Evolutionary conservation across 495 filamentous ascomycete species (phyloP).

Genomic region (Jackrogersella minutella): DNA sequence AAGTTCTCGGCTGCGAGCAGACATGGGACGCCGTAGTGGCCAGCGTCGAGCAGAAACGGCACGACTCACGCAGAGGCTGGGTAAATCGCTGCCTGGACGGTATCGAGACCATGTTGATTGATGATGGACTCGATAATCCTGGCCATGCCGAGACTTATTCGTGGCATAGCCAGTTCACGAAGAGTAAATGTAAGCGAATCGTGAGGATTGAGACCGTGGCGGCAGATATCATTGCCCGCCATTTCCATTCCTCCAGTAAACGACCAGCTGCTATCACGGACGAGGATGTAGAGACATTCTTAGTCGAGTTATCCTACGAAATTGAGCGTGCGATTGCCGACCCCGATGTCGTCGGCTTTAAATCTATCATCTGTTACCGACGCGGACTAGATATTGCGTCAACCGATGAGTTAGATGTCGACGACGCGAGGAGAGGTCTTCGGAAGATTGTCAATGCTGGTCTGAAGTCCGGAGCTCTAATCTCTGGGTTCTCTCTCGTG

Average conservation of each 20-base stretch:
- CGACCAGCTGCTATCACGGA: slow-evolving; percentile 11
- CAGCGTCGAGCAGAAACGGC: slow-evolving; percentile 62
- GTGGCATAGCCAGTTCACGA: slow-evolving; percentile 77
- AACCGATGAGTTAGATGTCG: slow-evolving; percentile 31
- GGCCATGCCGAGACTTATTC: slow-evolving; percentile 65
- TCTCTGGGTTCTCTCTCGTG: slow-evolving; percentile 36
- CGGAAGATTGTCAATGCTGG: slow-evolving; percentile 40
- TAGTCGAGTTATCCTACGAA: slow-evolving; percentile 53
- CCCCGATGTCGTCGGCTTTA: slow-evolving; percentile 80
- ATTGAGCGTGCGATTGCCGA: slow-evolving; percentile 66
- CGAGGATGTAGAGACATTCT: slow-evolving; percentile 47
- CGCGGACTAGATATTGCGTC: slow-evolving; percentile 69
- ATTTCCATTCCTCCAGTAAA: slow-evolving; percentile 10
- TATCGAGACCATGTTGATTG: slow-evolving; percentile 79
- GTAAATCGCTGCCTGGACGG: slow-evolving; percentile 71
- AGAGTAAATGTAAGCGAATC: slow-evolving; percentile 72
- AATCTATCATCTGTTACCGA: slow-evolving; percentile 85
- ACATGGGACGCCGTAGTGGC: slow-evolving; percentile 70
- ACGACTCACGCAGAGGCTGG: slow-evolving; percentile 66
- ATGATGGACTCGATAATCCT: slow-evolving; percentile 72
- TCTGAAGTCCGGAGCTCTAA: slow-evolving; percentile 28
- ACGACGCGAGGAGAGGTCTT: slow-evolving; percentile 39
- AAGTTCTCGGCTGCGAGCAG: slow-evolving; percentile 65
- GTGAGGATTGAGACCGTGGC: slow-evolving; percentile 86
- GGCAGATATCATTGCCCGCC: slow-evolving; percentile 61